Conservation (phyloP, 352 stramenopile species). For the Pythium scleroteichum region DNA sequence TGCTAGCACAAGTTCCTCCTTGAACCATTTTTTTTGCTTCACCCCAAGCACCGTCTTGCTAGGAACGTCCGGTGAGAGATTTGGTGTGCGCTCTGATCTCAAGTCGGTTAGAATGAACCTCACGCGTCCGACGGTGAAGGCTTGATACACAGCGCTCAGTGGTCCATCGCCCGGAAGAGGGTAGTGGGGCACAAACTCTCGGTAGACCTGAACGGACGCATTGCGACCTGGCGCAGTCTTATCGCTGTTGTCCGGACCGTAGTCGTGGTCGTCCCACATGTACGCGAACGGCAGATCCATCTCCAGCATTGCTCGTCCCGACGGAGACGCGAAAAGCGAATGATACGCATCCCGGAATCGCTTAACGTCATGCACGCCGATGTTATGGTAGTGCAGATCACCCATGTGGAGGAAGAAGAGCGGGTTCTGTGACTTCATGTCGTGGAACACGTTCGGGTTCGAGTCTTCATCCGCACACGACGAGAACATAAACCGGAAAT, state of each 20-base stretch:
- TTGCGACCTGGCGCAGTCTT: conserved; percentile 67
- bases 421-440: conserved; percentile 62
- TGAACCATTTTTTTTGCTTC: conserved; percentile 88
- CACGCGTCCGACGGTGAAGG: conserved; percentile 84
- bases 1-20: conserved; percentile 66
- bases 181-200: conserved; percentile 84
- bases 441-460: conserved; percentile 53
- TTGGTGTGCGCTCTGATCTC: conserved; percentile 70
- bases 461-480: conserved; percentile 84
- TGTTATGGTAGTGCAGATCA: conserved; percentile 88
- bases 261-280: conserved; percentile 93
- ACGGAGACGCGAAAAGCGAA: conserved; percentile 70
- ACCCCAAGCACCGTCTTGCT: conserved; percentile 83
- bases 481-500: conserved; percentile 76
- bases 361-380: conserved; percentile 61
- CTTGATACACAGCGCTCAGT: conserved; percentile 61
- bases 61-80: conserved; percentile 57
- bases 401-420: conserved; percentile 90
- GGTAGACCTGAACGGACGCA: conserved; percentile 76
- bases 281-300: conserved; percentile 87
- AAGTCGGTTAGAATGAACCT: conserved; percentile 86
- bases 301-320: conserved; percentile 68
- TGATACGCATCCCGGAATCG: conserved; percentile 66
- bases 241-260: conserved; percentile 88
- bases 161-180: conserved; percentile 33